These are phyloP conservation scores for Sclerotinia minor DNA, from an alignment of 2,329 filamentous ascomycete species.

Conservation along the genomic window DNA sequence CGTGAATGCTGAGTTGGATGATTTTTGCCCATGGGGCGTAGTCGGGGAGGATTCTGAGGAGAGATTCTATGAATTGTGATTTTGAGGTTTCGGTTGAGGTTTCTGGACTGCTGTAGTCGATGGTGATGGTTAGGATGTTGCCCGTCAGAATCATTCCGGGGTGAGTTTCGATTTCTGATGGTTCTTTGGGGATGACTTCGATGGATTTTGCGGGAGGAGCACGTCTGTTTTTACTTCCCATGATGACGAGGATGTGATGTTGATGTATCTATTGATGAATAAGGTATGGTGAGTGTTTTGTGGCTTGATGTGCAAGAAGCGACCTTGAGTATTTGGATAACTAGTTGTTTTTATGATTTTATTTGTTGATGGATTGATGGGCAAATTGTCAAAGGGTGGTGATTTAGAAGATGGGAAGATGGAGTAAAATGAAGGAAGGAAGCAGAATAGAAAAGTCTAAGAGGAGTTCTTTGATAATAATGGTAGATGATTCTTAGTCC, in stretches of 20 bases:
- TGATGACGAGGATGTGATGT: background rate
- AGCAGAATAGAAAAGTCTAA: background rate
- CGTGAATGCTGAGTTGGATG: background rate
- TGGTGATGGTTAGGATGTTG: background rate
- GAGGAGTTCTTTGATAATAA: background rate
- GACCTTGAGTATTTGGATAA: background rate
- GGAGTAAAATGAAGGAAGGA: background rate
- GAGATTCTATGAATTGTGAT: background rate
- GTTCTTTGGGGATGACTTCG: background rate
- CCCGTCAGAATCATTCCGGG: background rate
- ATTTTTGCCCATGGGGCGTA: background rate
- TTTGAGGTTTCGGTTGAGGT: background rate
- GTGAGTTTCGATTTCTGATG: background rate
- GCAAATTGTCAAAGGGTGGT: background rate
- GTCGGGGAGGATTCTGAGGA: background rate
- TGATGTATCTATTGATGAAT: background rate
- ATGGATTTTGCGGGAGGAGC: background rate
- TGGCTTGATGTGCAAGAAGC: background rate
- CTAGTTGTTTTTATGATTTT: background rate
- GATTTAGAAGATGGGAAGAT: background rate
- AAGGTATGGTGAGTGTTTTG: background rate
- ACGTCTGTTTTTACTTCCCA: constrained; percentile 5
- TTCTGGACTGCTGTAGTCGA: background rate
- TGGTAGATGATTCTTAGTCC: background rate
- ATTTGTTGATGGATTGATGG: background rate